Evolutionary conservation across 805 yeast genomes (phyloP).

Genomic region (Yamadazyma scolyti): DNA sequence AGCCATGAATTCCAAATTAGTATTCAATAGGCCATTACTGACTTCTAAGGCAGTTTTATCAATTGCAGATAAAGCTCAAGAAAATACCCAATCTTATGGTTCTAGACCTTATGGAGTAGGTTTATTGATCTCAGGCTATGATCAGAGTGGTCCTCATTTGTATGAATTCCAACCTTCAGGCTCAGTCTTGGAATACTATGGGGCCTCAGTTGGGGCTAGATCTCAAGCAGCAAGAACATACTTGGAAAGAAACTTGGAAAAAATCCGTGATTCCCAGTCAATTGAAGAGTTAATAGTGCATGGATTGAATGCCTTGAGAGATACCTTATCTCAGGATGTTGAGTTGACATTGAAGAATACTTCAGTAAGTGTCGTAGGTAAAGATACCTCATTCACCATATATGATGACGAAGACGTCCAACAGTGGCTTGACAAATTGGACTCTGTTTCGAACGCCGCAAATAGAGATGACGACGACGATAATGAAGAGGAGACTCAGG

Average conservation of each 20-base stretch:
- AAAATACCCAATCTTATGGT: conserved; percentile 93
- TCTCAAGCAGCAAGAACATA: conserved; percentile 98
- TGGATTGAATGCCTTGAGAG: conserved; percentile 89
- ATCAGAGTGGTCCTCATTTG: conserved; percentile 90
- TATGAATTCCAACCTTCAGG: conserved; percentile 97
- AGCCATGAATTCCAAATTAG: conserved; percentile 82
- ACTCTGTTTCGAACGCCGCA: conserved; percentile 58
- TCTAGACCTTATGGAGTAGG: conserved; percentile 99
- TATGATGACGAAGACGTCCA: conserved; percentile 86
- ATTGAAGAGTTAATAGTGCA: conserved; percentile 76
- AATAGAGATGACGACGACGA: conserved; percentile 39
- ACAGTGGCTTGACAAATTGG: conserved; percentile 77
- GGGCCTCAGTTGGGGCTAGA: conserved; percentile 96
- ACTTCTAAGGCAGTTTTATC: conserved; percentile 78
- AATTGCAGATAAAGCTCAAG: conserved; percentile 95
- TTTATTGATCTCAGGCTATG: conserved; percentile 81
- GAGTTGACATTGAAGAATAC: conserved; percentile 83
- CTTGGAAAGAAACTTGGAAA: conserved; percentile 78
- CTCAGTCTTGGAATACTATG: conserved; percentile 82
- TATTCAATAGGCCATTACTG: conserved; percentile 81
- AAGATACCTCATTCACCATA: conserved; percentile 65
- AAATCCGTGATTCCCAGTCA: conserved; percentile 53
- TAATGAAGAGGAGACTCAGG: conserved; percentile 21
- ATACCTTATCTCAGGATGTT: conserved; percentile 91
- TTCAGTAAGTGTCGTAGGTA: conserved; percentile 89